Conservation (phyloP, 768 basidiomycete species). For the Naganishia randhawae region DNA sequence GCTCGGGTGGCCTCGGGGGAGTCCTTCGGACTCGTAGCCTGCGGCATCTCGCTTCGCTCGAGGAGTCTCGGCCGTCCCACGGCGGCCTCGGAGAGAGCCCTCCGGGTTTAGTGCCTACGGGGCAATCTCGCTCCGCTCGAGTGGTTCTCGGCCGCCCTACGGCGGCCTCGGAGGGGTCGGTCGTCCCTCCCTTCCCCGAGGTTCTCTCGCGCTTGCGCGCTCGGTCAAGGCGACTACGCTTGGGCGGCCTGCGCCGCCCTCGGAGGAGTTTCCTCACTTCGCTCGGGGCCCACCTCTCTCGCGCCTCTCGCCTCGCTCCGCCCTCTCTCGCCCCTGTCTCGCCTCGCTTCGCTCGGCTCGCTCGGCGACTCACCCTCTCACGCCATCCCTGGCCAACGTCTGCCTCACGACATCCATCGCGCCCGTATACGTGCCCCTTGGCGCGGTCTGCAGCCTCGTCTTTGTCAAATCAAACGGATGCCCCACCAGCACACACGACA, state of each 20-base stretch:
- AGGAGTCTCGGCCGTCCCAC: background rate
- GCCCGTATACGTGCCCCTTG: slow-evolving; percentile 81
- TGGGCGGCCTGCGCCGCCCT: no score
- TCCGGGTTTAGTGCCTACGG: background rate
- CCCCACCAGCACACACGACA: slow-evolving; percentile 81
- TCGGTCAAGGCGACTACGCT: no score
- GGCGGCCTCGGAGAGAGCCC: background rate
- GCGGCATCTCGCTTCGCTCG: slow-evolving; percentile 11
- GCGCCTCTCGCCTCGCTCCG: background rate
- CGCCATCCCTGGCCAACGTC: slow-evolving; percentile 83
- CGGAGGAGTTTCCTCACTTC: background rate
- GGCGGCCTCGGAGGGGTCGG: no score
- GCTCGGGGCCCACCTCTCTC: background rate
- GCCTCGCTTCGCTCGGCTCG: background rate
- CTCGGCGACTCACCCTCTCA: slow-evolving; percentile 64
- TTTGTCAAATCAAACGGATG: slow-evolving; percentile 93
- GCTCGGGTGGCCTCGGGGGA: background rate
- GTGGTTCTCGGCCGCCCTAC: background rate
- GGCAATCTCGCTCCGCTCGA: slow-evolving; percentile 9
- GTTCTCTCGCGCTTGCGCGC: no score
- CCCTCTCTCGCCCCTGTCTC: background rate
- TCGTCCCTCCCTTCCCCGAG: no score
- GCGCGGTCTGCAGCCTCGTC: slow-evolving; percentile 77
- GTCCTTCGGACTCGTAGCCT: slow-evolving; percentile 4
- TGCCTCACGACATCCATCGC: slow-evolving; percentile 90